Conservation (phyloP, 208 protist species). For the Trypanosoma theileri region DNA sequence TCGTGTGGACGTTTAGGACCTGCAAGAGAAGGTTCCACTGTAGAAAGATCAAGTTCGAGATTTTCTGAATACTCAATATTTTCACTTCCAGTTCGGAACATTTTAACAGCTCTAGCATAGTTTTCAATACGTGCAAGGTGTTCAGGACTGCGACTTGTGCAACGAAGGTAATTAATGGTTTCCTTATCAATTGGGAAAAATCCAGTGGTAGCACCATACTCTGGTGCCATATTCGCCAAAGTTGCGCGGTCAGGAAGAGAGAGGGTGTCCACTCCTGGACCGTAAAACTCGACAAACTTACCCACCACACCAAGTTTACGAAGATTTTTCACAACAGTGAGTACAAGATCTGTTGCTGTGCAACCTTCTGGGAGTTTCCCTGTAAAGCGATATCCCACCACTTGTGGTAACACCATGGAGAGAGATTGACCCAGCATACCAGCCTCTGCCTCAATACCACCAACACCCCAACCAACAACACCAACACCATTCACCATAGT, state of each 20-base stretch:
- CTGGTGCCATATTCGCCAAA: conserved; percentile 97
- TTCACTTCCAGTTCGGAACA: conserved; percentile 85
- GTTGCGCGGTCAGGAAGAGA: conserved; percentile 94
- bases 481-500: conserved; percentile 97
- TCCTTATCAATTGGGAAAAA: conserved; percentile 96
- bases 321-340: conserved; percentile 92
- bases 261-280: conserved; percentile 86
- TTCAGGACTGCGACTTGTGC: conserved; percentile 79
- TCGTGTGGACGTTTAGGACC: conserved; percentile 97
- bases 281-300: conserved; percentile 98
- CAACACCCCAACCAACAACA: conserved; percentile 96
- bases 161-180: conserved; percentile 92
- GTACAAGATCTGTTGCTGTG: conserved; percentile 97
- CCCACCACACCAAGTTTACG: conserved; percentile 95
- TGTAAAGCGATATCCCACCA: conserved; percentile 95
- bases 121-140: conserved; percentile 88
- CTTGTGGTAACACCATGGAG: conserved; percentile 94
- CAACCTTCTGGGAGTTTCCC: conserved; percentile 88
- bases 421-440: conserved; percentile 96
- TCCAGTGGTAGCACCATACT: conserved; percentile 95
- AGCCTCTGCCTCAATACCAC: conserved; percentile 96
- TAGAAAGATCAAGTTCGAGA: conserved; percentile 92
- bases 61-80: conserved; percentile 84
- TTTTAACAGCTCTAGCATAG: conserved; percentile 88
- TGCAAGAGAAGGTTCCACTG: conserved; percentile 85